Percentiles rank a stretch among this genome's conserved stretches.
Conservation (phyloP, 2,329 filamentous ascomycete species). For the Pyricularia sp. region DNA sequence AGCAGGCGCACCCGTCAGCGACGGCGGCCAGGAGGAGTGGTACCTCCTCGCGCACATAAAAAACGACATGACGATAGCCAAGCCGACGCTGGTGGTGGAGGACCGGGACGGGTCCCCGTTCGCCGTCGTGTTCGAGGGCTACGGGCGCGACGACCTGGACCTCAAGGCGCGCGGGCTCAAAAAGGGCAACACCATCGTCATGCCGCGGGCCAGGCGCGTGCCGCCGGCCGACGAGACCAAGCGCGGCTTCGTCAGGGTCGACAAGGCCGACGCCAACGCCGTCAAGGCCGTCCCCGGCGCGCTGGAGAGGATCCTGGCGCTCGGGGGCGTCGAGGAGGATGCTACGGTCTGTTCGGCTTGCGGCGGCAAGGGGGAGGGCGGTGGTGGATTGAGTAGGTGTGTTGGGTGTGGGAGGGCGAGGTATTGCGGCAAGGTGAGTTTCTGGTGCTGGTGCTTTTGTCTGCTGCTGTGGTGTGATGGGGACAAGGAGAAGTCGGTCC, state of each 20-base stretch:
- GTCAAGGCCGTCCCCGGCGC: slow-evolving; percentile 25
- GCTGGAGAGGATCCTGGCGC: slow-evolving; percentile 18
- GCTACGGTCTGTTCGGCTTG: slow-evolving; percentile 17
- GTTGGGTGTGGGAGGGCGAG: slow-evolving; percentile 31
- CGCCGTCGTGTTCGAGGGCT: slow-evolving; percentile 35
- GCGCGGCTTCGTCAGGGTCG: slow-evolving; percentile 27
- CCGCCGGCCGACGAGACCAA: slow-evolving; percentile 24
- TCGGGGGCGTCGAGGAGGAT: slow-evolving; percentile 4
- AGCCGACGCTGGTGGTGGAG: slow-evolving; percentile 35
- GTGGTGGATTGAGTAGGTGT: slow-evolving; percentile 25
- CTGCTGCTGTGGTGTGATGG: no score
- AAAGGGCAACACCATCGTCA: slow-evolving; percentile 28
- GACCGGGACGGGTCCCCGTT: slow-evolving; percentile 30
- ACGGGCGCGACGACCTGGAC: slow-evolving; percentile 23
- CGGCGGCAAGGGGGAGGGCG: slow-evolving; percentile 15
- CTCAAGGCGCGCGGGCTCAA: slow-evolving; percentile 20
- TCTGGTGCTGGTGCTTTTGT: neutral
- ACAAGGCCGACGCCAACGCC: slow-evolving; percentile 18
- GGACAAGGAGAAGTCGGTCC: neutral
- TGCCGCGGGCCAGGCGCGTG: slow-evolving; percentile 24
- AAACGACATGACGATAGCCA: slow-evolving; percentile 37
- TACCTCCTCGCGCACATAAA: slow-evolving; percentile 35
- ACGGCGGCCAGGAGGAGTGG: slow-evolving; percentile 13
- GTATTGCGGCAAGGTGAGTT: slow-evolving; percentile 36
- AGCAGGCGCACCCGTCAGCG: neutral